phyloP scores from a whole-genome alignment of 352 stramenopile genomes.

The Phytopythium mirpurense region DNA sequence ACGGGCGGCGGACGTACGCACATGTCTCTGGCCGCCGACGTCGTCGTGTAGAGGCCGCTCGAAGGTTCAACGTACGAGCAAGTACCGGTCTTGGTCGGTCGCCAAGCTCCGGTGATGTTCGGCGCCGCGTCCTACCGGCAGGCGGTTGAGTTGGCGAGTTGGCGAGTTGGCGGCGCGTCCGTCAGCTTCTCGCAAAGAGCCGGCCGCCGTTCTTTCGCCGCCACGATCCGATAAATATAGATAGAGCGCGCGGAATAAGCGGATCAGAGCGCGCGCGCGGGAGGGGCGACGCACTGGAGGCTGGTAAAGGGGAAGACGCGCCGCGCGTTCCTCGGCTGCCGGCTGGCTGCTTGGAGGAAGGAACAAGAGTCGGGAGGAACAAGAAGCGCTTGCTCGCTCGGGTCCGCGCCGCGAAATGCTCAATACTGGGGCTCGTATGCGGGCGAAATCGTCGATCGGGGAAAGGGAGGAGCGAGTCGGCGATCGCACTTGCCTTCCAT shows the following conservation, averaged over 20 bases:
- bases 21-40: slow-evolving; percentile 15
- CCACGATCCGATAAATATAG: too few species aligned
- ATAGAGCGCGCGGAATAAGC: background rate
- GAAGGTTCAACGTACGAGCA: too few species aligned
- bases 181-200: too few species aligned
- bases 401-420: slow-evolving; percentile 3
- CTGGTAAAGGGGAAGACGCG: background rate
- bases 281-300: background rate
- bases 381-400: background rate
- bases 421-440: background rate
- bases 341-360: background rate
- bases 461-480: background rate
- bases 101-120: background rate
- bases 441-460: background rate
- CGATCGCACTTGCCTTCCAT: background rate
- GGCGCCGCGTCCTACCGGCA: background rate
- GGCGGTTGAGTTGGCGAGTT: background rate
- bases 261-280: background rate
- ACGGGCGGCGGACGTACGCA: slow-evolving; percentile 34
- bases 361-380: too few species aligned
- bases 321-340: background rate
- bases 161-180: background rate
- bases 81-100: background rate
- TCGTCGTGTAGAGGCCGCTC: background rate
- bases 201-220: too few species aligned